Evolutionary conservation across 495 filamentous ascomycete species (phyloP).

Genomic region (Sordaria brevicollis): DNA sequence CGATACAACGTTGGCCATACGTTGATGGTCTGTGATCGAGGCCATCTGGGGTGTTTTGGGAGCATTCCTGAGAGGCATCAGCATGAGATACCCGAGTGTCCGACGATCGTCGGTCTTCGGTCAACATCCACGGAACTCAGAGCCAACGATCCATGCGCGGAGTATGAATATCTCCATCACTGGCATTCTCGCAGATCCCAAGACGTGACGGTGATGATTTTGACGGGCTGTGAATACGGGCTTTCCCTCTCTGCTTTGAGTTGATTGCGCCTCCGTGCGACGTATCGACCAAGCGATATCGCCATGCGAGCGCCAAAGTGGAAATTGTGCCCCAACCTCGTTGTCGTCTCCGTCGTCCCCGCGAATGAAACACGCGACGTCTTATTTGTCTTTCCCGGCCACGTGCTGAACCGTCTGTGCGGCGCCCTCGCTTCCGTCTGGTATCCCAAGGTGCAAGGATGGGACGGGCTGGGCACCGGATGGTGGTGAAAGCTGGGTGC

Average conservation of each 20-base stretch:
- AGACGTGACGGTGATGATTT: no score
- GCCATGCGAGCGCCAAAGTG: background rate
- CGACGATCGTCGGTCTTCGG: background rate
- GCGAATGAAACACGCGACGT: background rate
- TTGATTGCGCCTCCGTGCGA: background rate
- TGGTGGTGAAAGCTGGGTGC: background rate
- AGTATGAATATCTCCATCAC: background rate
- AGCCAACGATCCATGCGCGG: background rate
- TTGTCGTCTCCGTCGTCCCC: background rate
- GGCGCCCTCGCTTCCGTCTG: background rate
- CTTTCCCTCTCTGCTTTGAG: background rate
- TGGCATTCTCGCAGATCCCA: no score
- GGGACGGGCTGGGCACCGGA: background rate
- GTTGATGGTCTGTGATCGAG: background rate
- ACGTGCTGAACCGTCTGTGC: background rate
- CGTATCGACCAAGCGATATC: background rate
- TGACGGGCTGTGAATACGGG: background rate
- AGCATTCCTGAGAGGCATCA: background rate
- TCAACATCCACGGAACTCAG: background rate
- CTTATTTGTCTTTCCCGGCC: background rate
- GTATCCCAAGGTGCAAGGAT: background rate
- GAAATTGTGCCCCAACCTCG: background rate
- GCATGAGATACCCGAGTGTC: background rate
- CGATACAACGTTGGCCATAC: background rate
- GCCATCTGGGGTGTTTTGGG: background rate